Percentiles rank a stretch among this genome's conserved stretches.
These are phyloP conservation scores for Deinandra increscens DNA, from an alignment of 129 eudicot species.

Conservation along the genomic window DNA sequence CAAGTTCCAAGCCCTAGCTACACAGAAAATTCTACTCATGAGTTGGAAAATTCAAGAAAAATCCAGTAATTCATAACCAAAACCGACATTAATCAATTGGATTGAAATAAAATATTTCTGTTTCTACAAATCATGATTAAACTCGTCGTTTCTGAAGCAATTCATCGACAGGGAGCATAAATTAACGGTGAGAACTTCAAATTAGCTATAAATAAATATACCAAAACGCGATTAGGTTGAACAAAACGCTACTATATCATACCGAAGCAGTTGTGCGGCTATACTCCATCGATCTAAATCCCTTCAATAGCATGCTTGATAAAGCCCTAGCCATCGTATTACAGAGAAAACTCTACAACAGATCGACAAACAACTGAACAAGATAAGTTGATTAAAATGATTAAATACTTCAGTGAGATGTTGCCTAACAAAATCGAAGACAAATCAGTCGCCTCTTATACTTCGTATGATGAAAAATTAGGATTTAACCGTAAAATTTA, in stretches of 20 bases:
- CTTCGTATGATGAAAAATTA: background rate
- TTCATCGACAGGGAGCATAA: background rate
- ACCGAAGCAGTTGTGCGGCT: constrained; percentile 40
- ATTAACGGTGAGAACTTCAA: background rate
- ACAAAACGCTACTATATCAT: constrained; percentile 20
- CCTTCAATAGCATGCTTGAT: constrained; percentile 43
- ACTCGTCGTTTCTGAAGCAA: background rate
- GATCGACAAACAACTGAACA: background rate
- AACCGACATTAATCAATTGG: background rate
- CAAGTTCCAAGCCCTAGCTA: constrained; percentile 4
- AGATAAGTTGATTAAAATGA: background rate
- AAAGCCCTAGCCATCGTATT: constrained; percentile 68
- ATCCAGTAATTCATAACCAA: background rate
- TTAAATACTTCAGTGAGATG: background rate
- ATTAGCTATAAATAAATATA: background rate
- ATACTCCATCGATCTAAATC: constrained; percentile 43
- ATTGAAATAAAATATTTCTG: background rate
- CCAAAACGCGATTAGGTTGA: background rate
- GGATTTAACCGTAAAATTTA: background rate
- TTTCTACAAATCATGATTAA: background rate
- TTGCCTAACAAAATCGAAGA: too few species aligned
- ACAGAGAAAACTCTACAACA: background rate
- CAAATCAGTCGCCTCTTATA: too few species aligned
- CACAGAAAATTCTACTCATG: background rate
- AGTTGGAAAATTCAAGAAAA: background rate